These are phyloP conservation scores for Rhizophagus sp. DNA, from an alignment of 192 early-diverging fungal genomes.

Conservation along the genomic window DNA sequence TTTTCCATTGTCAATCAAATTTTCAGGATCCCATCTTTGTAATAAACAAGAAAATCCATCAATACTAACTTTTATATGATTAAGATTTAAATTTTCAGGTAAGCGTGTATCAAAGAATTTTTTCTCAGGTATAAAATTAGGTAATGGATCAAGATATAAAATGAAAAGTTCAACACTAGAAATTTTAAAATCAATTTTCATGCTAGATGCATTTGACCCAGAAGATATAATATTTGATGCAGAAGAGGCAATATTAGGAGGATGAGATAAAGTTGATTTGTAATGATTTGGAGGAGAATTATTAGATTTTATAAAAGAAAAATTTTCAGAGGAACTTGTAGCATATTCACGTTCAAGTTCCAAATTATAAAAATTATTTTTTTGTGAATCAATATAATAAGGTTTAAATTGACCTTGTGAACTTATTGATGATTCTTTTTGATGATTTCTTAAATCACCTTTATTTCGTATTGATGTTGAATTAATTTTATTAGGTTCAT, in stretches of 20 bases:
- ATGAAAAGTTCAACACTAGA: slow-evolving; percentile 43
- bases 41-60: slow-evolving; percentile 37
- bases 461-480: neutral
- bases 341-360: neutral
- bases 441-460: neutral
- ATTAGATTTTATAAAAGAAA: no score
- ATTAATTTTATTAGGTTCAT: neutral
- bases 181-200: slow-evolving; percentile 44
- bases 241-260: neutral
- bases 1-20: neutral
- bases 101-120: slow-evolving; percentile 35
- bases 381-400: neutral
- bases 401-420: neutral
- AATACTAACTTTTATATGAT: slow-evolving; percentile 44
- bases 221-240: neutral
- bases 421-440: neutral
- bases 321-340: neutral
- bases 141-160: slow-evolving; percentile 38
- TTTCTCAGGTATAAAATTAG: slow-evolving; percentile 31
- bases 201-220: neutral
- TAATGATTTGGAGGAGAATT: neutral
- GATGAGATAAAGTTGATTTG: slow-evolving; percentile 16
- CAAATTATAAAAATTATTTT: slow-evolving; percentile 4
- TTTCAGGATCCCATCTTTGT: slow-evolving; percentile 35
- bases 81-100: slow-evolving; percentile 31